A percentile compares a stretch with the other conserved stretches of the same genome.
These are phyloP conservation scores for Oryza meridionalis DNA, from an alignment of 176 grass and related monocot species.

Conservation along the genomic window DNA sequence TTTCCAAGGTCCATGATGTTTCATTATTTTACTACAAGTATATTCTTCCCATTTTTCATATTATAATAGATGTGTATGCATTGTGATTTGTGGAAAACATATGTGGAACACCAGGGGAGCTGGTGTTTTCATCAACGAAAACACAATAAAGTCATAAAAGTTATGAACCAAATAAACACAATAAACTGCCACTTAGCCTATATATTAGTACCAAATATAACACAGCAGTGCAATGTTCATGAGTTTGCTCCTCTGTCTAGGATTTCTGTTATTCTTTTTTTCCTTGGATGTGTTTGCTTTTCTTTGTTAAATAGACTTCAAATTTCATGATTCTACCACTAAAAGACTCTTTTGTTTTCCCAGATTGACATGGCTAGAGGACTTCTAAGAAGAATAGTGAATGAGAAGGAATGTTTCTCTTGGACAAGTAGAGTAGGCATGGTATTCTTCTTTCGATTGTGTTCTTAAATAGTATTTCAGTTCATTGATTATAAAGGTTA, in stretches of 20 bases:
- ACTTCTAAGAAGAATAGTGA: constrained; percentile 76
- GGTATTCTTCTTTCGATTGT: constrained; percentile 49
- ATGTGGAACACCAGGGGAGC: neutral
- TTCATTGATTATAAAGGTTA: constrained; percentile 15
- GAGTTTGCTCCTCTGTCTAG: neutral
- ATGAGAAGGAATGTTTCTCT: constrained; percentile 64
- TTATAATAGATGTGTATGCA: constrained; percentile 21
- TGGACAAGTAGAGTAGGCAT: constrained; percentile 96
- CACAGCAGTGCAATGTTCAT: neutral
- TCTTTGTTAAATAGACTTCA: constrained; percentile 24
- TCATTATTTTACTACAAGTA: constrained; percentile 7
- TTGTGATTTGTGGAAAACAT: neutral
- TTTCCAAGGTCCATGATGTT: constrained; percentile 3
- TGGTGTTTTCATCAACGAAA: neutral
- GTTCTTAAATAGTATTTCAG: constrained; percentile 4
- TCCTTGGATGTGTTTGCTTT: constrained; percentile 15
- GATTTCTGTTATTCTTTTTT: constrained; percentile 22
- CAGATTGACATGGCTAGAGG: constrained; percentile 84
- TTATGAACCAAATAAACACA: too few relatives aligned
- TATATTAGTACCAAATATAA: constrained; percentile 4
- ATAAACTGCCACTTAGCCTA: neutral
- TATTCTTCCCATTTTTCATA: neutral
- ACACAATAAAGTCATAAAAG: neutral
- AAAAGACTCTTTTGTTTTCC: constrained; percentile 24
- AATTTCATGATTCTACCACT: constrained; percentile 22